A percentile compares a stretch with the other conserved stretches of the same genome.
Conservation (phyloP, 306 rosid genomes). For the Acmispon strigosus region DNA sequence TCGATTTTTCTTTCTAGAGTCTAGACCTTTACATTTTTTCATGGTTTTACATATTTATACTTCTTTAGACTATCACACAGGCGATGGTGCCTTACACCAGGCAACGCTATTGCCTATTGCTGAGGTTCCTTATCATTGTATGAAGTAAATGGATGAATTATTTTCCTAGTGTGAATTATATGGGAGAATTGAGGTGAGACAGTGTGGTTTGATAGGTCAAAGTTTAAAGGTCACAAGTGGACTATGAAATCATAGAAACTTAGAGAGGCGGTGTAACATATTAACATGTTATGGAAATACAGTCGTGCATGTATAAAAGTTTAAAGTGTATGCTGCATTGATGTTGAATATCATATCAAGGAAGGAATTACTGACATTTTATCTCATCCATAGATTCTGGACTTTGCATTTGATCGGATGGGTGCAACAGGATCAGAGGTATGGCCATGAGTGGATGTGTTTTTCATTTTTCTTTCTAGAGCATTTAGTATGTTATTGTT, state of each 20-base stretch:
- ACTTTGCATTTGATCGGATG: slow-evolving; percentile 87
- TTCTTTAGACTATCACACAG: no score
- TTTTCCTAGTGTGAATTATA: neutral
- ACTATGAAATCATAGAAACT: neutral
- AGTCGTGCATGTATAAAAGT: neutral
- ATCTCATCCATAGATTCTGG: slow-evolving; percentile 64
- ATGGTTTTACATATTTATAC: no score
- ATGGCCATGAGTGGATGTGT: slow-evolving; percentile 22
- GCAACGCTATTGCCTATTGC: neutral
- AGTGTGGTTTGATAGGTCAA: slow-evolving; percentile 1
- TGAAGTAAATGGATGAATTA: no score
- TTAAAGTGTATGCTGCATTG: neutral
- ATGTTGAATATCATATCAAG: slow-evolving; percentile 11
- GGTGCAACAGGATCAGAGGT: slow-evolving; percentile 88
- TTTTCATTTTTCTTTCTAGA: neutral
- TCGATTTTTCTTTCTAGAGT: neutral
- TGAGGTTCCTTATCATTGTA: neutral
- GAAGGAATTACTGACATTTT: slow-evolving; percentile 26
- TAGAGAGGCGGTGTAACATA: neutral
- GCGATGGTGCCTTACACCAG: neutral
- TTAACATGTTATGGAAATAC: slow-evolving; percentile 6
- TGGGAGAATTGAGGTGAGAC: neutral
- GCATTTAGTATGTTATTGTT: neutral
- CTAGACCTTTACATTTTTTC: no score
- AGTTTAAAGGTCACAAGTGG: neutral